Evolutionary conservation across 73 alveolate species (phyloP).

Genomic region (Uronychia setigera): DNA sequence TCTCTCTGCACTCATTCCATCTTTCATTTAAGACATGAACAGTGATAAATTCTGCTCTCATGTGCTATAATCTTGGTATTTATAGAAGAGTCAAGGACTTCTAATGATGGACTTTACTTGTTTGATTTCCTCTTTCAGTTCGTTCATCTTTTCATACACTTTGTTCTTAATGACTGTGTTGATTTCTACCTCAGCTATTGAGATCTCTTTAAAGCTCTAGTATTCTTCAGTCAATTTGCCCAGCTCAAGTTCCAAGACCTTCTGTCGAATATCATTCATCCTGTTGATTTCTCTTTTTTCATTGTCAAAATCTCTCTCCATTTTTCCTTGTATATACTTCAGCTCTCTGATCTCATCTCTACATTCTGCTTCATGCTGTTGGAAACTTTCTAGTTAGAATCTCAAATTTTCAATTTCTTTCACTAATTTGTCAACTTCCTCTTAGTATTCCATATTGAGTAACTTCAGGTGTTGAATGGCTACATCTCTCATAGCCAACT

Average conservation of each 20-base stretch:
- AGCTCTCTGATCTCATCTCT: neutral
- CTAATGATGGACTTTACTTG: neutral
- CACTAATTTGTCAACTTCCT: neutral
- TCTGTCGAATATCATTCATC: neutral
- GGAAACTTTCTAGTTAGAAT: neutral
- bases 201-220: neutral
- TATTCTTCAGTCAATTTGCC: neutral
- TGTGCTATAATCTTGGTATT: neutral
- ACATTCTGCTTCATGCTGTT: neutral
- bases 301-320: neutral
- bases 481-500: neutral
- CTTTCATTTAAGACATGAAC: neutral
- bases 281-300: neutral
- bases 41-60: neutral
- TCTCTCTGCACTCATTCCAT: neutral
- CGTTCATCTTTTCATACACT: neutral
- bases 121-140: neutral
- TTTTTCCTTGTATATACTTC: neutral
- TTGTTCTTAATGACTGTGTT: neutral
- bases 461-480: neutral
- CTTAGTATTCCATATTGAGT: neutral
- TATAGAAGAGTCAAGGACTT: neutral
- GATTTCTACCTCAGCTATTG: neutral
- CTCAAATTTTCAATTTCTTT: neutral
- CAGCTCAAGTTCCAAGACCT: neutral